Conservation (phyloP, 1,139 yeast species). For the Blastobotrys proliferans region DNA sequence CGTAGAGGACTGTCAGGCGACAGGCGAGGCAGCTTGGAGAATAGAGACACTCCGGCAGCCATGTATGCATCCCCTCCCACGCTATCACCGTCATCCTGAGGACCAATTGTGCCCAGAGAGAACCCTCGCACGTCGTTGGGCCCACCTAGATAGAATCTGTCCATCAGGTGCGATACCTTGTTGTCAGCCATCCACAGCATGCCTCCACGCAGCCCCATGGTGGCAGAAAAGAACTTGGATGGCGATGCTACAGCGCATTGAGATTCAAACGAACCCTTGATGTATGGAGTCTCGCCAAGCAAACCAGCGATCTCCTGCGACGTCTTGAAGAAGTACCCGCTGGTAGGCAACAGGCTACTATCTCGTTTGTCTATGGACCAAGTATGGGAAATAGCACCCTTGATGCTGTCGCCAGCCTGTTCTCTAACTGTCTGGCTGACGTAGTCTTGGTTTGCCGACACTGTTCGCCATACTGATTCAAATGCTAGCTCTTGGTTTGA, state of each 20-base stretch:
- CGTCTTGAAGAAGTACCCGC: constrained; percentile 52
- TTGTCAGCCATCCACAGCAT: constrained; percentile 23
- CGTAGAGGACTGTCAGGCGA: constrained; percentile 56
- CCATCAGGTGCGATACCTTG: constrained; percentile 35
- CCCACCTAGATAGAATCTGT: constrained; percentile 66
- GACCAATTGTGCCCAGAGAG: constrained; percentile 77
- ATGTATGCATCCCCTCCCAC: constrained; percentile 79
- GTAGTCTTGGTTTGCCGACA: constrained; percentile 41
- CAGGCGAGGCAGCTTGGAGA: constrained; percentile 59
- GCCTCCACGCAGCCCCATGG: constrained; percentile 26
- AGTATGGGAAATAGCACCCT: constrained; percentile 33
- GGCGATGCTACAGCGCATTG: constrained; percentile 28
- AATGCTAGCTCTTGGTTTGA: constrained; percentile 47
- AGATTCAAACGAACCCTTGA: constrained; percentile 32
- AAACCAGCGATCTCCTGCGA: constrained; percentile 57
- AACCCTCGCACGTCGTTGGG: constrained; percentile 82
- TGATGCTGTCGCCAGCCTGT: constrained; percentile 38
- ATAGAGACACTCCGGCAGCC: constrained; percentile 66
- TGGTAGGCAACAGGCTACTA: constrained; percentile 33
- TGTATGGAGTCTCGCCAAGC: constrained; percentile 28
- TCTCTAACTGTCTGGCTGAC: constrained; percentile 33
- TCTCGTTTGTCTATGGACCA: constrained; percentile 34
- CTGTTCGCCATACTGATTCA: constrained; percentile 62
- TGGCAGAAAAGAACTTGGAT: constrained; percentile 13
- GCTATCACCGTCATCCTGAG: constrained; percentile 52